phyloP scores from a whole-genome alignment of 345 rosid genomes.

The Lagerstroemia speciosa region DNA sequence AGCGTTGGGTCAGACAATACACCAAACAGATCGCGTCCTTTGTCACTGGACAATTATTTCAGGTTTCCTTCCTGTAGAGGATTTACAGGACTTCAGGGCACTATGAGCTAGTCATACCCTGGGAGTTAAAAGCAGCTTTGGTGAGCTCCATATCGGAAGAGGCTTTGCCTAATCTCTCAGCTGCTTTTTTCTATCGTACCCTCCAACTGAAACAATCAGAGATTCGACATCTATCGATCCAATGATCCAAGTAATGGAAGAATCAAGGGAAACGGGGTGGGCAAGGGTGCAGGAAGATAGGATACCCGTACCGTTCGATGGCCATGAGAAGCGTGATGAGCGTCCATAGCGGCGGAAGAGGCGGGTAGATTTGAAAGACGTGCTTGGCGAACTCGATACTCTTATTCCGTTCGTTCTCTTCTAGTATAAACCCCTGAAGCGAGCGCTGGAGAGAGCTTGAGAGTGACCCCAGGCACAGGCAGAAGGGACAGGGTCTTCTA shows the following conservation, averaged over 20 bases:
- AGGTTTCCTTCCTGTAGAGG: not conserved
- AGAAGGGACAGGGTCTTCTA: no score
- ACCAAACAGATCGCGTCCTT: not conserved
- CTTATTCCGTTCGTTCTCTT: no score
- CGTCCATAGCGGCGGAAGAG: constrained; percentile 38
- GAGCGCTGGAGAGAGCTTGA: no score
- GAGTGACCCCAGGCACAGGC: no score
- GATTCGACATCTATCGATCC: constrained; percentile 2
- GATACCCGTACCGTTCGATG: constrained; percentile 68
- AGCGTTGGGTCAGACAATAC: not conserved
- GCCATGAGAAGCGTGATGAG: constrained; percentile 80
- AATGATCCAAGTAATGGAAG: no score
- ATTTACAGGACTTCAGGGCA: no score
- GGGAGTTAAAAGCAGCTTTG: constrained; percentile 16
- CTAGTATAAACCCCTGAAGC: no score
- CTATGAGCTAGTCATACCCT: no score
- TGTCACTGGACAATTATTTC: not conserved
- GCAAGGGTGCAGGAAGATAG: not conserved
- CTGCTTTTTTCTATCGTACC: constrained; percentile 94
- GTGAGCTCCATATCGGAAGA: constrained; percentile 79
- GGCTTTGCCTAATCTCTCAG: constrained; percentile 69
- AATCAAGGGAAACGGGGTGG: not conserved
- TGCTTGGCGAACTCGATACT: no score
- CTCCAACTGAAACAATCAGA: constrained; percentile 47
- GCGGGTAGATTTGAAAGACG: not conserved